phyloP scores from a whole-genome alignment of 257 asterid genomes.

The Henckelia pumila region DNA sequence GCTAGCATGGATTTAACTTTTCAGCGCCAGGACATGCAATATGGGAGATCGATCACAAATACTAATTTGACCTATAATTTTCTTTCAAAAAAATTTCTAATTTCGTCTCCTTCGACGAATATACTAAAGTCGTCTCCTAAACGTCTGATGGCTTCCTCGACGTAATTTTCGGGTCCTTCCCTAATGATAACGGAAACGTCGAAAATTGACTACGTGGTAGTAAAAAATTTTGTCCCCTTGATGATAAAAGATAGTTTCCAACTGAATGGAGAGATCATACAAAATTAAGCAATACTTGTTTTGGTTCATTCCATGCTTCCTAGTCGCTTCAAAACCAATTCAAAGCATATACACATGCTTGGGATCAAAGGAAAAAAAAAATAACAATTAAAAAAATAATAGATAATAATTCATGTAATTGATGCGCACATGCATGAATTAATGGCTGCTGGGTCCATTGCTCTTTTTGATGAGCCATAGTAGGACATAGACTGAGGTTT shows the following conservation, averaged over 20 bases:
- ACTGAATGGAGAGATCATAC: slow-evolving; percentile 27
- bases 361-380: slow-evolving; percentile 24
- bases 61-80: no score
- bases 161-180: no score
- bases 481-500: slow-evolving; percentile 42
- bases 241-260: slow-evolving; percentile 31
- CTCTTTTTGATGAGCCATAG: slow-evolving; percentile 48
- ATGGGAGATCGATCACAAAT: no score
- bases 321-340: slow-evolving; percentile 21
- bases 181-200: not conserved
- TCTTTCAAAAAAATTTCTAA: no score
- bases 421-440: slow-evolving; percentile 69
- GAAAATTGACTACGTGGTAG: slow-evolving; percentile 28
- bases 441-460: slow-evolving; percentile 52
- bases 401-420: no score
- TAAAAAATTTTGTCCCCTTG: not conserved
- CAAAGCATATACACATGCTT: slow-evolving; percentile 9
- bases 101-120: no score
- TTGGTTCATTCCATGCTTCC: slow-evolving; percentile 20
- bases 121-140: no score
- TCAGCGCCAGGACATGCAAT: no score
- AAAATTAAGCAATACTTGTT: slow-evolving; percentile 34
- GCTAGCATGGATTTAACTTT: no score
- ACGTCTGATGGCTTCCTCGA: no score
- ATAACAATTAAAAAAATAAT: no score